Evolutionary conservation across 345 rosid species (phyloP).

Genomic region (Mallotus nudiflorus): DNA sequence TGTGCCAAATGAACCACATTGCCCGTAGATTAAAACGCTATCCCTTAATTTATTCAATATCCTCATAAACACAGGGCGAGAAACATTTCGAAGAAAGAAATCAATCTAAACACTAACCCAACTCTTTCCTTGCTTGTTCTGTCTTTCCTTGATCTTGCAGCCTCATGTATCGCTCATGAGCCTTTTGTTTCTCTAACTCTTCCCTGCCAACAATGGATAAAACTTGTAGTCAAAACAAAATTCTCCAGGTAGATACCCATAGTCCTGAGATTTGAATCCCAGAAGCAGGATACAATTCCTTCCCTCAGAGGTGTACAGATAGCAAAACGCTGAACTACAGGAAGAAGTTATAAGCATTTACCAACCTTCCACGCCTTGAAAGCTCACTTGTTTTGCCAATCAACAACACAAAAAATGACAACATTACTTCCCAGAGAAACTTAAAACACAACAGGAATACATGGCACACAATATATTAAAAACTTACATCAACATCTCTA

Average conservation of each 20-base stretch:
- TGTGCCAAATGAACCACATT: too few species aligned
- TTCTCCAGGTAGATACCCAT: not conserved
- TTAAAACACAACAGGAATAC: not conserved
- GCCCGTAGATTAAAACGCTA: too few species aligned
- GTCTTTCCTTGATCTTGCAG: conserved; percentile 99
- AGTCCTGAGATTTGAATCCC: not conserved
- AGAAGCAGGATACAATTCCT: not conserved
- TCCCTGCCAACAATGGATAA: conserved; percentile 46
- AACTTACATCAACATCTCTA: conserved; percentile 70
- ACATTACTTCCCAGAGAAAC: not conserved
- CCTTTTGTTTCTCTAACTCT: conserved; percentile 91
- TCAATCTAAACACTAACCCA: conserved; percentile 49
- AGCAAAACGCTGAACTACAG: not conserved
- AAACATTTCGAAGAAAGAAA: not conserved
- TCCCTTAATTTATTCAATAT: not conserved
- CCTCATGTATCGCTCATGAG: conserved; percentile 97
- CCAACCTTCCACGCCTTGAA: conserved; percentile 97
- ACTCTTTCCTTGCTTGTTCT: conserved; percentile 89
- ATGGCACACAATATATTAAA: not conserved
- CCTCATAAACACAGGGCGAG: not conserved
- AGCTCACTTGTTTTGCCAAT: conserved; percentile 76
- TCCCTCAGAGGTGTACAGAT: not conserved
- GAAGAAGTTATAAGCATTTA: conserved; percentile 6
- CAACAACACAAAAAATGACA: conserved; percentile 36
- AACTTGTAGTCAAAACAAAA: not conserved